Evolutionary conservation across 2,329 filamentous ascomycete species (phyloP).

Genomic region (Colletotrichum musae): DNA sequence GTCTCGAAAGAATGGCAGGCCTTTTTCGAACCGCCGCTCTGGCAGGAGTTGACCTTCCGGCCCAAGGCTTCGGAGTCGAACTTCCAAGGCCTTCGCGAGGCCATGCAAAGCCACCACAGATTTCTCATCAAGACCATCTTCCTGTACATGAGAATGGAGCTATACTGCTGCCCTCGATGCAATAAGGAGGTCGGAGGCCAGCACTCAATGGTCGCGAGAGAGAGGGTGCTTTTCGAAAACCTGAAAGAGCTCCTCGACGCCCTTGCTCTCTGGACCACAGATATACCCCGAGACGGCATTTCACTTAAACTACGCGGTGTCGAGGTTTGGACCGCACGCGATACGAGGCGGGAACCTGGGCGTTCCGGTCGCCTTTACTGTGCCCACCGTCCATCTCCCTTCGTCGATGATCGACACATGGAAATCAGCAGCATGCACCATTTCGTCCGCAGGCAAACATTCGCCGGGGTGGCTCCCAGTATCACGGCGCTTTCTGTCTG

Average conservation of each 20-base stretch:
- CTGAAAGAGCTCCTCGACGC: background rate
- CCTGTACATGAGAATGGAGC: background rate
- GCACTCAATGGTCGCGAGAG: background rate
- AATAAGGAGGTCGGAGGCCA: background rate
- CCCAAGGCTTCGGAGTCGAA: background rate
- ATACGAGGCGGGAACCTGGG: background rate
- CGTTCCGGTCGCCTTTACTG: background rate
- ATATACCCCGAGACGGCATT: background rate
- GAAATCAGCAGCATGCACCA: background rate
- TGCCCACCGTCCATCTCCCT: background rate
- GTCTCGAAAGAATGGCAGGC: conserved; percentile 27
- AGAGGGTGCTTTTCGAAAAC: conserved; percentile 12
- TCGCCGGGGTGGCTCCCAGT: background rate
- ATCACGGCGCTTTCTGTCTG: conserved; percentile 11
- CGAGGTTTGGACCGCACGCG: background rate
- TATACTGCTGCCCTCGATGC: background rate
- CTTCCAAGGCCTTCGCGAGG: conserved; percentile 8
- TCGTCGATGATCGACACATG: background rate
- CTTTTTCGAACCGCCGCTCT: conserved; percentile 14
- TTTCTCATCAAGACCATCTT: conserved; percentile 6
- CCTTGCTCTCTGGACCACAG: conserved; percentile 1
- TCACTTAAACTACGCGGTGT: background rate
- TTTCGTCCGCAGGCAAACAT: background rate
- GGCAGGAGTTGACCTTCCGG: conserved; percentile 16
- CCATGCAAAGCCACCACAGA: background rate